Percentiles rank a stretch among this genome's conserved stretches.
These are phyloP conservation scores for Fusarium compactum DNA, from an alignment of 2,329 filamentous ascomycete species.

Conservation along the genomic window DNA sequence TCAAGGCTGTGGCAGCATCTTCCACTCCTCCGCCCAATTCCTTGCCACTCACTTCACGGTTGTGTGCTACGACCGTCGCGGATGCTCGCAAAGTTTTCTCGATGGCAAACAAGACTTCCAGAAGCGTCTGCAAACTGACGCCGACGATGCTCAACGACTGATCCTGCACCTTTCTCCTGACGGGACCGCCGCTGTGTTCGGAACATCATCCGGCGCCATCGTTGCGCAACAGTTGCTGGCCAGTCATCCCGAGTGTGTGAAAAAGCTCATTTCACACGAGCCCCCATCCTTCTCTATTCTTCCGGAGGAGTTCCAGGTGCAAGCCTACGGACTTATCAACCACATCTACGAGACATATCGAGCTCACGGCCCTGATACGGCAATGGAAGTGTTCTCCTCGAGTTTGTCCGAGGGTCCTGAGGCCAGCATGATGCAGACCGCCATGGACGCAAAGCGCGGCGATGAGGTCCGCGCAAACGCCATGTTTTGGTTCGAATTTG, in stretches of 20 bases:
- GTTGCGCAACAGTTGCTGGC: neutral
- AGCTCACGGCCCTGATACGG: neutral
- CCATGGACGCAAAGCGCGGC: neutral
- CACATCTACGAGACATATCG: neutral
- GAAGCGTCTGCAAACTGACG: neutral
- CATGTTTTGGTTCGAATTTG: neutral
- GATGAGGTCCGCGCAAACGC: neutral
- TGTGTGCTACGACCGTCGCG: neutral
- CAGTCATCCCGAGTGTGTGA: neutral
- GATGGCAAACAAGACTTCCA: neutral
- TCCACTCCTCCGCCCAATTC: neutral
- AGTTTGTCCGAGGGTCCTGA: neutral
- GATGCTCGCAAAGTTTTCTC: neutral
- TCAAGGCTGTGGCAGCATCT: neutral
- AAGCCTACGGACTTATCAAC: neutral
- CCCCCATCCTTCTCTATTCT: neutral
- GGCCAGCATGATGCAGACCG: neutral
- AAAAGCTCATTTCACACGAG: neutral
- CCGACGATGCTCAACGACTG: neutral
- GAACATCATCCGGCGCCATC: neutral
- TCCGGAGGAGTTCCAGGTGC: neutral
- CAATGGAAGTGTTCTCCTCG: neutral
- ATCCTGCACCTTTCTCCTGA: neutral
- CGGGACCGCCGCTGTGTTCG: neutral
- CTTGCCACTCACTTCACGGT: neutral